These are phyloP conservation scores for Amniculicola lignicola DNA, from an alignment of 495 filamentous ascomycete species.

Conservation along the genomic window DNA sequence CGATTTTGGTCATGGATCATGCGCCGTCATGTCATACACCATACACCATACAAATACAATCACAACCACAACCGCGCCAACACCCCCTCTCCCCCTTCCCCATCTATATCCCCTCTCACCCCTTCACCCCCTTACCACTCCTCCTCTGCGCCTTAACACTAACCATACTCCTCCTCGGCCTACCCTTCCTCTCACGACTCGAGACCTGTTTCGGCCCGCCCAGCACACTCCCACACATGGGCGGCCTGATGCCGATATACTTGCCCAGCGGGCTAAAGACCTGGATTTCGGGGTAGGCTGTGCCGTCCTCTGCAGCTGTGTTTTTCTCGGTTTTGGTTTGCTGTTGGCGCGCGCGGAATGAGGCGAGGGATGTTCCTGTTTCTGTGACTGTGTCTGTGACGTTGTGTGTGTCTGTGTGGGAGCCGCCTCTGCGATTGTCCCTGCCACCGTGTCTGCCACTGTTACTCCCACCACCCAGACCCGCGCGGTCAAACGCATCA, in stretches of 20 bases:
- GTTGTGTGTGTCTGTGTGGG: too few species aligned
- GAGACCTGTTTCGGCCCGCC: slow-evolving; percentile 32
- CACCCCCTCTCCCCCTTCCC: too few species aligned
- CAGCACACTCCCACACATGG: slow-evolving; percentile 70
- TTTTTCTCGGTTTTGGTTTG: slow-evolving; percentile 25
- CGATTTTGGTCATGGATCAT: too few species aligned
- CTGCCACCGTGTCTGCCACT: too few species aligned
- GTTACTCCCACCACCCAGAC: not conserved
- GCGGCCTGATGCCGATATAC: slow-evolving; percentile 63
- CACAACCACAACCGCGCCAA: too few species aligned
- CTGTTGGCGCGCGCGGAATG: slow-evolving; percentile 31
- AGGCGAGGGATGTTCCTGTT: too few species aligned
- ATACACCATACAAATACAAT: too few species aligned
- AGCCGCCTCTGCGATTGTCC: too few species aligned
- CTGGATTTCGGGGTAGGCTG: slow-evolving; percentile 66
- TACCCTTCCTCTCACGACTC: slow-evolving; percentile 26
- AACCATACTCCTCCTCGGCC: slow-evolving; percentile 56
- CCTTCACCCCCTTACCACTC: not conserved
- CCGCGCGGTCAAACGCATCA: slow-evolving; percentile 20
- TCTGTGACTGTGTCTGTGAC: too few species aligned
- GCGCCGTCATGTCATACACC: too few species aligned
- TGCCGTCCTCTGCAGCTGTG: slow-evolving; percentile 1
- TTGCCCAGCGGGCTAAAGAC: slow-evolving; percentile 80
- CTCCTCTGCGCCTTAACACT: slow-evolving; percentile 29
- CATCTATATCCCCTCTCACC: not conserved